A percentile compares a stretch with the other conserved stretches of the same genome.
phyloP scores from a whole-genome alignment of 2,329 filamentous ascomycete species.

The Cadophora gregata region DNA sequence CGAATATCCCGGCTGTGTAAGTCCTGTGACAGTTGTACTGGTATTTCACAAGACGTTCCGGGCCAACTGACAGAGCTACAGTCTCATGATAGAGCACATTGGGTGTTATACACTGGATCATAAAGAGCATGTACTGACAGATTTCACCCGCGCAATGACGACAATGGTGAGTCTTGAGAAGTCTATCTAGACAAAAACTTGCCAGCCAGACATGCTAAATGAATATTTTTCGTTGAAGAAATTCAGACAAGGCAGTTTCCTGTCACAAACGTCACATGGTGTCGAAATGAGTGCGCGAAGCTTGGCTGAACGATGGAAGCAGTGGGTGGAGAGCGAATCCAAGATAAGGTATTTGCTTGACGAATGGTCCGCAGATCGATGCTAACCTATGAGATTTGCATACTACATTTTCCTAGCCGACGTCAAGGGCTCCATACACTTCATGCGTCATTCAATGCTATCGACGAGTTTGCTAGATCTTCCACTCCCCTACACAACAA shows the following conservation, averaged over 20 bases:
- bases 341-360: background rate
- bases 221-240: background rate
- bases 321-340: background rate
- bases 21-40: background rate
- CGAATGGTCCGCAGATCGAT: background rate
- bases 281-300: background rate
- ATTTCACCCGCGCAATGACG: background rate
- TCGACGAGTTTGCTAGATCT: background rate
- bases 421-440: background rate
- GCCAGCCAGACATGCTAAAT: background rate
- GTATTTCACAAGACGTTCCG: background rate
- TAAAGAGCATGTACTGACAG: background rate
- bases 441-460: background rate
- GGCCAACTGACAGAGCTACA: background rate
- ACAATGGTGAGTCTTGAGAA: background rate
- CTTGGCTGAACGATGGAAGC: background rate
- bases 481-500: background rate
- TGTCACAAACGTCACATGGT: background rate
- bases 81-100: background rate
- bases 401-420: background rate
- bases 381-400: background rate
- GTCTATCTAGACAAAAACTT: background rate
- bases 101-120: background rate
- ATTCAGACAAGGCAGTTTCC: background rate
- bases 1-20: background rate